These are phyloP conservation scores for Silene conica DNA, from an alignment of 148 eudicot species.

Conservation along the genomic window DNA sequence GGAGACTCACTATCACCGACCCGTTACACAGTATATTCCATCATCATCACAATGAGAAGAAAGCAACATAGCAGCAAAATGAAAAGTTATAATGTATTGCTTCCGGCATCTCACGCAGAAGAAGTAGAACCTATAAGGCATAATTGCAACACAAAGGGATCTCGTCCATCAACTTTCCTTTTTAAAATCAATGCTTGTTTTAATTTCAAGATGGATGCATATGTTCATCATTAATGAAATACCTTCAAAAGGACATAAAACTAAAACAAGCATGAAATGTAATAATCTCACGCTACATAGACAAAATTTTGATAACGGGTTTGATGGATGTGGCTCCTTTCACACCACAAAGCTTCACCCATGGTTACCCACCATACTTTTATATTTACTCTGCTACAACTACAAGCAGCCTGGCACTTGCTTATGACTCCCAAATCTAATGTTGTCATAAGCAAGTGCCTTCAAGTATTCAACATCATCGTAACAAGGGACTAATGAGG, in stretches of 20 bases:
- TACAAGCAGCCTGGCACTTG: not conserved
- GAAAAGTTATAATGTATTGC: not conserved
- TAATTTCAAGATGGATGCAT: not conserved
- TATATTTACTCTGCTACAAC: not conserved
- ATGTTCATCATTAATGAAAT: not conserved
- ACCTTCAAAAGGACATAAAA: not conserved
- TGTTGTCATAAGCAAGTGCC: not conserved
- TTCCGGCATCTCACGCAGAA: not conserved
- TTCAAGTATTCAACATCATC: not conserved
- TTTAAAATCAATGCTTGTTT: not conserved
- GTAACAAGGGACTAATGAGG: not conserved
- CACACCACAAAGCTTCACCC: not conserved
- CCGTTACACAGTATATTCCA: not conserved
- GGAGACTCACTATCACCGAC: not conserved
- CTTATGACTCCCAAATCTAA: too few relatives aligned
- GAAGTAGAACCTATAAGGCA: not conserved
- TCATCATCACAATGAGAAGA: not conserved
- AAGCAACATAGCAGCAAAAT: not conserved
- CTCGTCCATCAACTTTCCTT: not conserved
- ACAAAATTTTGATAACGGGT: not conserved
- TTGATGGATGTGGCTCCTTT: not conserved
- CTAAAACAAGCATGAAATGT: not conserved
- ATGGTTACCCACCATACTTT: not conserved
- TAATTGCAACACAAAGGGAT: not conserved
- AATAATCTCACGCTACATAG: not conserved